Conservation (phyloP, 2,329 filamentous ascomycete species). For the Neofusicoccum parvum region DNA sequence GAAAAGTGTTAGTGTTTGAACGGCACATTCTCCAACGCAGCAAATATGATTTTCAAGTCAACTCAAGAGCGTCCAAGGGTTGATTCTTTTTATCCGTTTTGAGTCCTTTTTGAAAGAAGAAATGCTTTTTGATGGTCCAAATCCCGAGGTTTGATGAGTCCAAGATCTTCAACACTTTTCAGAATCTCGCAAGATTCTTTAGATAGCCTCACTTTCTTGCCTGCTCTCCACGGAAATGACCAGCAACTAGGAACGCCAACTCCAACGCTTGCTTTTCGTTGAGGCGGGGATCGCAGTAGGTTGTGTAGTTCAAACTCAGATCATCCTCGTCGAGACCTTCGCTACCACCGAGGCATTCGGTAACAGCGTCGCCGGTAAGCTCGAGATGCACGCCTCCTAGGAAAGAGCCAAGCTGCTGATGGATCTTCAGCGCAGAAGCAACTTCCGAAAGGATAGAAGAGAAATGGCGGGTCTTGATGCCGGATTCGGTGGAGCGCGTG, state of each 20-base stretch:
- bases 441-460: slow-evolving; percentile 87
- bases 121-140: too few species aligned
- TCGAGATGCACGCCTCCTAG: slow-evolving; percentile 94
- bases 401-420: slow-evolving; percentile 80
- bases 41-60: too few species aligned
- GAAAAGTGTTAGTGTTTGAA: too few species aligned
- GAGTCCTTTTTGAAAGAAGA: too few species aligned
- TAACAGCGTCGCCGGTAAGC: slow-evolving; percentile 92
- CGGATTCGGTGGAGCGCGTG: slow-evolving; percentile 66
- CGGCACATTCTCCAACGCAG: too few species aligned
- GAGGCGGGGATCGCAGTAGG: slow-evolving; percentile 89
- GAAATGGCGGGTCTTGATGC: slow-evolving; percentile 92
- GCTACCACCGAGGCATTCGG: slow-evolving; percentile 90
- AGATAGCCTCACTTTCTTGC: not conserved
- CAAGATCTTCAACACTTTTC: too few species aligned
- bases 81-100: too few species aligned
- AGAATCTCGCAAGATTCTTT: slow-evolving; percentile 20
- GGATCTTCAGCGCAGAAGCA: slow-evolving; percentile 78
- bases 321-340: slow-evolving; percentile 87
- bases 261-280: slow-evolving; percentile 99
- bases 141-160: not conserved
- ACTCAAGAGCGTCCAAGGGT: too few species aligned
- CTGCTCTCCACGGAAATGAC: slow-evolving; percentile 64
- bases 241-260: slow-evolving; percentile 89
- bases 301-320: slow-evolving; percentile 87